A percentile compares a stretch with the other conserved stretches of the same genome.
Conservation (phyloP, 164 flowering plant genomes). For the Magnolia officinalis region DNA sequence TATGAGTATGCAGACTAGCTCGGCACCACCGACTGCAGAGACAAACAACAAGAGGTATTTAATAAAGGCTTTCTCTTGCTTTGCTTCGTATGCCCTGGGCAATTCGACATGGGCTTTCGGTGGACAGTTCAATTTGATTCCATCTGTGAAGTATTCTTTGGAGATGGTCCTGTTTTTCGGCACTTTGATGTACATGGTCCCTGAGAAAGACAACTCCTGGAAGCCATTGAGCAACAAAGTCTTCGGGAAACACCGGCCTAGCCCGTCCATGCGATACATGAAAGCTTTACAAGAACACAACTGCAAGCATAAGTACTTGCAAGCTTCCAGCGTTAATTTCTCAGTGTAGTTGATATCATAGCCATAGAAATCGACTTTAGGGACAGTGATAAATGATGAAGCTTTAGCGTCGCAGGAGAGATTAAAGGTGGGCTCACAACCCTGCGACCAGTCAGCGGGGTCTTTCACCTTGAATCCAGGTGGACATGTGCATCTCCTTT, state of each 20-base stretch:
- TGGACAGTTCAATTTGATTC: neutral
- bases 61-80: neutral
- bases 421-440: constrained; percentile 19
- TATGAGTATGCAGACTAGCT: constrained; percentile 1
- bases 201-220: neutral
- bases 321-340: neutral
- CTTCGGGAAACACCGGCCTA: constrained; percentile 9
- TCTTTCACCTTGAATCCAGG: constrained; percentile 6
- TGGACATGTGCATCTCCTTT: constrained; percentile 7
- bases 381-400: constrained; percentile 7
- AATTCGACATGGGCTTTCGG: neutral
- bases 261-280: neutral
- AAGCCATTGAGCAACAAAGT: constrained; percentile 8
- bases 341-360: neutral
- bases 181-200: constrained; percentile 5
- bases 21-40: constrained; percentile 11
- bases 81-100: too few relatives aligned
- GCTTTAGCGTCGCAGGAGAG: neutral
- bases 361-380: constrained; percentile 10
- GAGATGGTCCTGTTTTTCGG: neutral
- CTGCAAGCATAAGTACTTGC: constrained; percentile 6
- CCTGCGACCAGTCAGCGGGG: constrained; percentile 23
- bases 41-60: neutral
- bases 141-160: neutral
- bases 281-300: constrained; percentile 12